These are phyloP conservation scores for Ophiostoma triangulosporum DNA, from an alignment of 2,329 filamentous ascomycete genomes.

Conservation along the genomic window DNA sequence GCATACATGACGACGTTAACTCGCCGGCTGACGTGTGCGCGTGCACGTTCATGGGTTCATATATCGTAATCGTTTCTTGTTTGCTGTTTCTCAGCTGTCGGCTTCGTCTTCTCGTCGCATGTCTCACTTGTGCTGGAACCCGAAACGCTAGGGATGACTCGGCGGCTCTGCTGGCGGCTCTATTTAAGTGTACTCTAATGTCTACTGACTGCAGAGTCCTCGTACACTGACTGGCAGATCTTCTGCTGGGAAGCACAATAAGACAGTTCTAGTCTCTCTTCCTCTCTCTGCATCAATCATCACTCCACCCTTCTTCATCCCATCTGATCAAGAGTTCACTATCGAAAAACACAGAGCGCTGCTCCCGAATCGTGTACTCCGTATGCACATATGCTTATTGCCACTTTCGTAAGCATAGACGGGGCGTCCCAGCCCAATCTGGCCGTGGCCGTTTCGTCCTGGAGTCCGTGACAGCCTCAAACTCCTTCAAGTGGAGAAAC, in stretches of 20 bases:
- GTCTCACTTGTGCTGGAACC: not conserved
- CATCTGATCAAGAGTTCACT: no score
- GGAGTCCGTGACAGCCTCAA: constrained; percentile 7
- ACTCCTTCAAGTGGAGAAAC: not conserved
- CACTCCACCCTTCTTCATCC: no score
- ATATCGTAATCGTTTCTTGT: not conserved
- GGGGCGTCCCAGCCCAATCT: constrained; percentile 1
- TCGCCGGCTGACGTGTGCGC: not conserved
- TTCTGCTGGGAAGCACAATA: no score
- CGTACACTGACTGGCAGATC: no score
- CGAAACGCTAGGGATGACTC: not conserved
- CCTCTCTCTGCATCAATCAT: no score
- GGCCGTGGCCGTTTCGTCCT: constrained; percentile 9
- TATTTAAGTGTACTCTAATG: no score
- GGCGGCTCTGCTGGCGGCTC: not conserved
- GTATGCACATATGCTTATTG: not conserved
- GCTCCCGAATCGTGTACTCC: not conserved
- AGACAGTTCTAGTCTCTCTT: no score
- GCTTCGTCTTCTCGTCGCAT: not conserved
- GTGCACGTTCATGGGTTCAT: not conserved
- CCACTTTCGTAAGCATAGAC: not conserved
- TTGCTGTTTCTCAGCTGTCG: not conserved
- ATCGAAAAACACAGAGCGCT: no score
- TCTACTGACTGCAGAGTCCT: no score
- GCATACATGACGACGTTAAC: no score